A percentile compares a stretch with the other conserved stretches of the same genome.
Evolutionary conservation across 106 monocot species (phyloP).

Genomic region (Posidonia australis): DNA sequence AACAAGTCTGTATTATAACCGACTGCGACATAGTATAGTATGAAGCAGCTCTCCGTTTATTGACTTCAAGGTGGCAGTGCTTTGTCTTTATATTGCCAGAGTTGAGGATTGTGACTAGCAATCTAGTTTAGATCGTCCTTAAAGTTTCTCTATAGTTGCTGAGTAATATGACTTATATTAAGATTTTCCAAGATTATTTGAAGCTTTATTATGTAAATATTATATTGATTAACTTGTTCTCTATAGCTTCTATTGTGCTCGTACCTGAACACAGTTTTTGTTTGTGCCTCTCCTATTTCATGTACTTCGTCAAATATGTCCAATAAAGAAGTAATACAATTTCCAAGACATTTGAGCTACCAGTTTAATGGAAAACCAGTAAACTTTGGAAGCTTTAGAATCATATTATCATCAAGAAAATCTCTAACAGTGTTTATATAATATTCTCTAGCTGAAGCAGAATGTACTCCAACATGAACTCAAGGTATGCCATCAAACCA

Average conservation of each 20-base stretch:
- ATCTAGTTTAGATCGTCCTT: neutral
- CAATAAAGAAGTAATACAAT: too few relatives aligned
- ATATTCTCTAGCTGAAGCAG: too few relatives aligned
- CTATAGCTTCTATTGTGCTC: neutral
- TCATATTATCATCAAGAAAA: too few relatives aligned
- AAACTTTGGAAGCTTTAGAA: too few relatives aligned
- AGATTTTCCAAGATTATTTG: neutral
- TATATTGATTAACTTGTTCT: neutral
- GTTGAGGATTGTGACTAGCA: neutral
- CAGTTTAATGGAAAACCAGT: too few relatives aligned
- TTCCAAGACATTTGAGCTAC: too few relatives aligned
- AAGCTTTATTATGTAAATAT: conserved; percentile 3
- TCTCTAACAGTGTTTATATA: too few relatives aligned
- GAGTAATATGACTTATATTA: neutral
- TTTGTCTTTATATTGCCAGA: neutral
- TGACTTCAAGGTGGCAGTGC: neutral
- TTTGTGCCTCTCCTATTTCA: neutral
- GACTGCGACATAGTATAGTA: neutral
- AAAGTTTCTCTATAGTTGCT: neutral
- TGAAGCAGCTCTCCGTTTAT: neutral
- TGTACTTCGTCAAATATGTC: neutral
- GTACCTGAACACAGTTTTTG: neutral
- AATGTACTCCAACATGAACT: too few relatives aligned
- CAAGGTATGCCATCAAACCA: too few relatives aligned
- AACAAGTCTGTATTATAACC: neutral